Evolutionary conservation across 768 basidiomycete genomes (phyloP), one percentile per base, ranked within the genome.

Genomic region (Cubamyces sp.): DNA sequence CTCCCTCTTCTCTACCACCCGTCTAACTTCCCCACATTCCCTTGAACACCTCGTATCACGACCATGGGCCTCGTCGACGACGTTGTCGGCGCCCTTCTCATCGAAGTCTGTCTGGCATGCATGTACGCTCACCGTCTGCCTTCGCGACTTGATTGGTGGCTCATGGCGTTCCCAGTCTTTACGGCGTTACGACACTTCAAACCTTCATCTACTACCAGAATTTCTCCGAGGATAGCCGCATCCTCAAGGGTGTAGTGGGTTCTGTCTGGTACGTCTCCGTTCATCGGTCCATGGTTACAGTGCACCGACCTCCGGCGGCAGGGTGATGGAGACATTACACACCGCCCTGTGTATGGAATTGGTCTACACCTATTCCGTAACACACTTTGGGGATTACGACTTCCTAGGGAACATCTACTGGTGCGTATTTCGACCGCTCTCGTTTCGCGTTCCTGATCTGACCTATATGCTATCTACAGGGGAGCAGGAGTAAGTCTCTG

Each of bases 61-160:
- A 30, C 55, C 8, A 57, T 57, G 55, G 21, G 15, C 48, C 16
- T 57, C 1, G 55, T 48, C 7, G 55, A 48, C 45, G 55, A 57
- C n/a, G 25, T 57, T 19, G 30, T 39, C 15, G 55, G 55, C 18
- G 45, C 55, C 15, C 55, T 57, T 30, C 37, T 57, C 15, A 57
- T 57, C 37, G 55, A 57, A 37, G 55, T 57, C 37, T 57, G 59
- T 52, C 45, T 60, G 15, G 59, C 59, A 23, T 60, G 59, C 51
- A 54, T 54, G 59, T 60, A 39, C 19, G 51, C 23, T 2, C 45
- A 12, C 9, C 19, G 3, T 23, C 23, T 15, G 34, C 14, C 34
- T 14, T 30, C 8, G 28, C 28, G 28, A 30, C 28, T 30, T 30
- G 28, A 30, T 30, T 30, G 28, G 28, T 3, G 28, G 28, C 28